Evolutionary conservation across 495 filamentous ascomycete genomes (phyloP), one percentile per base, ranked within the genome.

Genomic region (Hypoxylon subgilvum): DNA sequence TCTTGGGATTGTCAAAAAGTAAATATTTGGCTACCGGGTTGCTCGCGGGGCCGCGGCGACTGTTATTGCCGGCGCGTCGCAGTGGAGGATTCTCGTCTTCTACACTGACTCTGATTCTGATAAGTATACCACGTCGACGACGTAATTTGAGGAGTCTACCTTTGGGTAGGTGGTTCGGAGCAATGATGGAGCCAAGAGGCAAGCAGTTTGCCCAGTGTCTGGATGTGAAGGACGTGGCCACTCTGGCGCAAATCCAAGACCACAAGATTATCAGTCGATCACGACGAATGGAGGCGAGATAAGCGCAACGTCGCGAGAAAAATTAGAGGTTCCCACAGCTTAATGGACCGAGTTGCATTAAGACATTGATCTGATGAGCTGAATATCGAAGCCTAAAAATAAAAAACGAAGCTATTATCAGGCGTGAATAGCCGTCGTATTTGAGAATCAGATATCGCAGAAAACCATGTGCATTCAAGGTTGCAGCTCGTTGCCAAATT

Each of bases 371-470:
- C 34, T 18, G 25, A 19, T 9, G 41, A 41, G 25, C 30, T 45
- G 38, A 52, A 16, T 36, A 46, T 38, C 7, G n/a, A 2, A 23
- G 35, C 5, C 32, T 53, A 35, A 31, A 28, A 47, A 48, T n/a
- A n/a, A n/a, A n/a, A n/a, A n/a, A n/a, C 5, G 12, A 35, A 39
- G 28, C n/a, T 48, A 50, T 49, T 35, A 39, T 57, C 38, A 56
- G 27, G 41, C 47, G 50, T 36, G 44, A 51, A 39, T 40, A 38
- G 39, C 49, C 32, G 44, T 50, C 30, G 54, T 53, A 46, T 52
- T 64, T 55, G 54, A 52, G n/a, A n/a, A n/a, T n/a, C n/a, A n/a
- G 49, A 59, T 59, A 52, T 64, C 61, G 54, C 54, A 59, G 58
- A 64, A 47, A 50, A 54, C 34, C 50, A 50, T 59, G 32, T 55